Conservation (phyloP, 1,284 basidiomycete genomes). For the Tetrapyrgos nigripes region DNA sequence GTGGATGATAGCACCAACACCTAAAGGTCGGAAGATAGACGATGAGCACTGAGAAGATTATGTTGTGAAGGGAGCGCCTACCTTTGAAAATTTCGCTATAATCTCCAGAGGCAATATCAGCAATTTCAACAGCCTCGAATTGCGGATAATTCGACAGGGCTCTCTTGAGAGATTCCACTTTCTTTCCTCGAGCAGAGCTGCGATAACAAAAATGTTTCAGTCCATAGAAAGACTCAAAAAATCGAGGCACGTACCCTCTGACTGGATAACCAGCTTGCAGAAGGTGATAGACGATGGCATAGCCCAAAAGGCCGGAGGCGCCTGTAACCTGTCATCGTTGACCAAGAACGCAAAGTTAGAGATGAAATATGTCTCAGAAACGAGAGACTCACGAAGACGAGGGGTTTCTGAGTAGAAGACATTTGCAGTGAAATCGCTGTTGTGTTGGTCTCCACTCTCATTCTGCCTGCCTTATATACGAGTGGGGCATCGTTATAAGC, state of each 20-base stretch:
- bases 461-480: too few relatives aligned
- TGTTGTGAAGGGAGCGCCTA: background rate
- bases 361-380: too few relatives aligned
- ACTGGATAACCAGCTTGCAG: constrained; percentile 10
- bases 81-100: constrained; percentile 7
- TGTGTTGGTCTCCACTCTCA: too few relatives aligned
- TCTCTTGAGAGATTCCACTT: constrained; percentile 4
- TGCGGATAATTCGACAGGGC: constrained; percentile 9
- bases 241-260: constrained; percentile 5
- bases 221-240: background rate
- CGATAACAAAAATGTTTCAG: background rate
- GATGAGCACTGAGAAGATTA: background rate
- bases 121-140: constrained; percentile 12
- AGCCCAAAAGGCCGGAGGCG: constrained; percentile 14
- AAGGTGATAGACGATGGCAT: constrained; percentile 11
- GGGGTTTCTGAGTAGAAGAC: background rate
- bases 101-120: constrained; percentile 11
- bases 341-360: too few relatives aligned
- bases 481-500: too few relatives aligned
- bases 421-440: too few relatives aligned
- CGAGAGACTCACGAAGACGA: background rate
- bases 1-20: constrained; percentile 12
- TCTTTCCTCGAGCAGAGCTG: constrained; percentile 11
- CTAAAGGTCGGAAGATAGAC: background rate
- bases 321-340: constrained; percentile 16